phyloP scores from a whole-genome alignment of 805 yeast genomes.

The Lachancea sp. region DNA sequence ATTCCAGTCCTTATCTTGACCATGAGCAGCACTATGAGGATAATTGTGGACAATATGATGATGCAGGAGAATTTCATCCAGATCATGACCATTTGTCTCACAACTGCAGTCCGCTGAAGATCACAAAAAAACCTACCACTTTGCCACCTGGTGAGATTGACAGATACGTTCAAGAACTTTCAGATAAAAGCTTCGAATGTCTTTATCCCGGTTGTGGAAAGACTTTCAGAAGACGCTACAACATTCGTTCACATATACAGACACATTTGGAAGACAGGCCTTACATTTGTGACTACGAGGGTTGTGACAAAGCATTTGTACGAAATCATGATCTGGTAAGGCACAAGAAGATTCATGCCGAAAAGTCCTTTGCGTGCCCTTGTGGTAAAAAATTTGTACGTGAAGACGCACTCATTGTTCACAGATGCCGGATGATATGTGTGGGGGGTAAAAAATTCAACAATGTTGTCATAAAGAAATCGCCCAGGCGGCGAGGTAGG shows the following conservation, averaged over 20 bases:
- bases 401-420: slow-evolving; percentile 81
- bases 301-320: slow-evolving; percentile 81
- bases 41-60: not conserved
- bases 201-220: slow-evolving; percentile 73
- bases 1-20: slow-evolving; percentile 13
- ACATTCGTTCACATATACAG: slow-evolving; percentile 91
- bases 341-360: slow-evolving; percentile 81
- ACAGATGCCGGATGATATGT: slow-evolving; percentile 73
- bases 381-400: slow-evolving; percentile 94
- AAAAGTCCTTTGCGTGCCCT: slow-evolving; percentile 64
- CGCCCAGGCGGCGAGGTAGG: slow-evolving; percentile 28
- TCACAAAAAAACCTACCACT: slow-evolving; percentile 29
- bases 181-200: slow-evolving; percentile 69
- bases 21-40: not conserved
- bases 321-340: slow-evolving; percentile 91
- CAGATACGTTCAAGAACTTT: slow-evolving; percentile 74
- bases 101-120: slow-evolving; percentile 20
- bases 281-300: slow-evolving; percentile 56
- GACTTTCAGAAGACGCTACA: slow-evolving; percentile 79
- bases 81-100: not conserved
- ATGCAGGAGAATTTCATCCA: not conserved
- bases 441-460: slow-evolving; percentile 50
- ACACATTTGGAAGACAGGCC: slow-evolving; percentile 95
- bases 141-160: slow-evolving; percentile 88
- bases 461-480: slow-evolving; percentile 25